phyloP scores from a whole-genome alignment of 139 green algal genomes.

The Mychonastes homosphaera region DNA sequence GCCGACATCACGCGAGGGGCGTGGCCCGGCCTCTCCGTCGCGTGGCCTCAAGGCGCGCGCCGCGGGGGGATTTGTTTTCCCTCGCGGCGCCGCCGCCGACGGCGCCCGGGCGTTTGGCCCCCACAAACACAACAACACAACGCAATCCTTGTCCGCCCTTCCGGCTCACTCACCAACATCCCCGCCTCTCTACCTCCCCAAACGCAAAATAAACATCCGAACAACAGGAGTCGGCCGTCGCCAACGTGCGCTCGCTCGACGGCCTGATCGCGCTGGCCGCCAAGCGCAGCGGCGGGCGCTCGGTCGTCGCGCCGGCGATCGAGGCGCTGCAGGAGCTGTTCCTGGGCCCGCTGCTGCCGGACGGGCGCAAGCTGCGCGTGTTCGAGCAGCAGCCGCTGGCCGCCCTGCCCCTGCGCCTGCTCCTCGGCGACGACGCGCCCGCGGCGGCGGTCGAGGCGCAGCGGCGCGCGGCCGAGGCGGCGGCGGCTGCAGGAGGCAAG shows the following conservation, averaged over 20 bases:
- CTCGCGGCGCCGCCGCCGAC: no score
- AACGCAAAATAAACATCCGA: no score
- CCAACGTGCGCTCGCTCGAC: slow-evolving; percentile 69
- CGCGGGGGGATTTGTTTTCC: no score
- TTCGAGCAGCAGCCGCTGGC: slow-evolving; percentile 50
- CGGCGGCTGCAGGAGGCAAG: slow-evolving; percentile 31
- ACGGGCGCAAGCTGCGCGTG: slow-evolving; percentile 70
- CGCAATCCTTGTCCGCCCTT: no score
- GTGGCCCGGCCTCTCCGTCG: no score
- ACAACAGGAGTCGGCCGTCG: slow-evolving; percentile 56
- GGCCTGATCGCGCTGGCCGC: slow-evolving; percentile 50
- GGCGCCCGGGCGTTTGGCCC: no score
- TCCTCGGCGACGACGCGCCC: background rate
- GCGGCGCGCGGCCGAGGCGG: no score
- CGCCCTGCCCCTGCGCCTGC: background rate
- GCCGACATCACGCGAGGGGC: no score
- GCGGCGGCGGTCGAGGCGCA: background rate
- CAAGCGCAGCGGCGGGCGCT: slow-evolving; percentile 36
- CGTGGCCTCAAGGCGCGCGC: no score
- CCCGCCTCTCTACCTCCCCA: no score
- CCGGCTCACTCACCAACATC: no score
- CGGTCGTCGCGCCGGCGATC: slow-evolving; percentile 35
- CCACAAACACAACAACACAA: no score
- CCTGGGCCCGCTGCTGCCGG: slow-evolving; percentile 61
- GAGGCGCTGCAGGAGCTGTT: slow-evolving; percentile 81